These are phyloP conservation scores for Thoreauomyces humboldtii DNA, from an alignment of 192 early-diverging fungal genomes.

Conservation along the genomic window DNA sequence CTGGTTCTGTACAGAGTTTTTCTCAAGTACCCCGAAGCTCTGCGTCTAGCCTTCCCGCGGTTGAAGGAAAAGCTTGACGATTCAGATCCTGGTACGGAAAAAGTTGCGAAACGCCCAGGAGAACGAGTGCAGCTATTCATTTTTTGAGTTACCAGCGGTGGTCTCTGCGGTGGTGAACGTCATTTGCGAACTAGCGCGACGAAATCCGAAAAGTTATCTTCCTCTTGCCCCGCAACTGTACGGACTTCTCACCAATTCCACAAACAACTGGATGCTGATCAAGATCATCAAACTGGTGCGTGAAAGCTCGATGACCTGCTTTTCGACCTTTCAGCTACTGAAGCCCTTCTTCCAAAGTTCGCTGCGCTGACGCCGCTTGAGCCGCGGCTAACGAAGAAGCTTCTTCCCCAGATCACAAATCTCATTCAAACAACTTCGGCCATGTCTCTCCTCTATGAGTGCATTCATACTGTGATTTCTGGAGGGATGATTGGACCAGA, in stretches of 20 bases:
- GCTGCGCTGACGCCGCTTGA: constrained; percentile 87
- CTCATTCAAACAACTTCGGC: constrained; percentile 86
- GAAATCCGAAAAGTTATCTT: constrained; percentile 91
- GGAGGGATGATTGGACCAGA: constrained; percentile 81
- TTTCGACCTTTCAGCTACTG: not conserved
- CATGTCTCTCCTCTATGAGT: constrained; percentile 98
- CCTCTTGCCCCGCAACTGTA: constrained; percentile 93
- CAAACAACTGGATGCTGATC: constrained; percentile 99
- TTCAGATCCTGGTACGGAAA: constrained; percentile 75
- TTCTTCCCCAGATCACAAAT: constrained; percentile 77
- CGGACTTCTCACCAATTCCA: constrained; percentile 80
- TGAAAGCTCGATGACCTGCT: not conserved
- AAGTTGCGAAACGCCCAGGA: not conserved
- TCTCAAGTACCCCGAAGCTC: constrained; percentile 84
- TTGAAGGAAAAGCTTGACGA: constrained; percentile 89
- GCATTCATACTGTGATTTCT: constrained; percentile 87
- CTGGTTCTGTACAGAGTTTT: constrained; percentile 87
- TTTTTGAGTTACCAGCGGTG: constrained; percentile 59
- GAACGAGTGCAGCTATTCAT: not conserved
- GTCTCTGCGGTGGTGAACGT: constrained; percentile 92
- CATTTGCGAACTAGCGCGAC: constrained; percentile 91
- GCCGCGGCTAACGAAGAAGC: constrained; percentile 88
- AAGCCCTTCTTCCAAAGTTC: constrained; percentile 59
- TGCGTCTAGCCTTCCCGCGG: constrained; percentile 74
- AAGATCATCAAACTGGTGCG: constrained; percentile 95